Evolutionary conservation across 2,329 filamentous ascomycete species (phyloP).

Genomic region (Pyricularia sp.): DNA sequence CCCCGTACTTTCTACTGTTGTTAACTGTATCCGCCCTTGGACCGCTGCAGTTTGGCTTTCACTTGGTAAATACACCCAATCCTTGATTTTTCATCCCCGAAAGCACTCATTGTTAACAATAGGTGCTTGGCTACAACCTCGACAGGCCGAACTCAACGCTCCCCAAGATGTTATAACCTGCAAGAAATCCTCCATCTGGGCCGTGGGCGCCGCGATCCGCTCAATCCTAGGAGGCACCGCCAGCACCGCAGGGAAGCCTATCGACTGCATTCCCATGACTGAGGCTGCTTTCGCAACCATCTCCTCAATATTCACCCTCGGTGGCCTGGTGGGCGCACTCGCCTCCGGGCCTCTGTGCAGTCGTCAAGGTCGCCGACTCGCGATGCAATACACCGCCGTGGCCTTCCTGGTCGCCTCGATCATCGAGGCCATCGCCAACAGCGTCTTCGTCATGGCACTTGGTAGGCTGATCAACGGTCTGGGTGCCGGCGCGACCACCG

Average conservation of each 20-base stretch:
- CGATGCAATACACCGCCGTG: slow-evolving; percentile 65
- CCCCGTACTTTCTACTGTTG: slow-evolving; percentile 64
- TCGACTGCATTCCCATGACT: slow-evolving; percentile 82
- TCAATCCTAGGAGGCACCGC: neutral
- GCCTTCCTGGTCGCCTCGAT: slow-evolving; percentile 66
- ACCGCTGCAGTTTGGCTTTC: slow-evolving; percentile 87
- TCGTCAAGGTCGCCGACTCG: slow-evolving; percentile 57
- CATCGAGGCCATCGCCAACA: slow-evolving; percentile 58
- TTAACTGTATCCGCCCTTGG: slow-evolving; percentile 69
- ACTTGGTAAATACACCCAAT: slow-evolving; percentile 48
- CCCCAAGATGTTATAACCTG: slow-evolving; percentile 91
- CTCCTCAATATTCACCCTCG: slow-evolving; percentile 82
- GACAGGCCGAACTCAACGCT: slow-evolving; percentile 82
- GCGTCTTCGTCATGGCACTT: slow-evolving; percentile 52
- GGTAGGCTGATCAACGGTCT: slow-evolving; percentile 72
- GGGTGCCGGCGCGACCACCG: slow-evolving; percentile 77
- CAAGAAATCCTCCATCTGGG: slow-evolving; percentile 37
- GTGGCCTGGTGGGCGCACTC: slow-evolving; percentile 74
- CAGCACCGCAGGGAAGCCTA: neutral
- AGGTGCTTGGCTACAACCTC: neutral
- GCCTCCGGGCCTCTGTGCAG: slow-evolving; percentile 68
- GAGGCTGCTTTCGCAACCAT: slow-evolving; percentile 71
- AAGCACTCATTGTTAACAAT: slow-evolving; percentile 3
- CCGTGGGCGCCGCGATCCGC: slow-evolving; percentile 23
- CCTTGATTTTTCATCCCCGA: slow-evolving; percentile 7